Evolutionary conservation across 805 yeast genomes (phyloP).

Genomic region (Kazachstania taianensis): DNA sequence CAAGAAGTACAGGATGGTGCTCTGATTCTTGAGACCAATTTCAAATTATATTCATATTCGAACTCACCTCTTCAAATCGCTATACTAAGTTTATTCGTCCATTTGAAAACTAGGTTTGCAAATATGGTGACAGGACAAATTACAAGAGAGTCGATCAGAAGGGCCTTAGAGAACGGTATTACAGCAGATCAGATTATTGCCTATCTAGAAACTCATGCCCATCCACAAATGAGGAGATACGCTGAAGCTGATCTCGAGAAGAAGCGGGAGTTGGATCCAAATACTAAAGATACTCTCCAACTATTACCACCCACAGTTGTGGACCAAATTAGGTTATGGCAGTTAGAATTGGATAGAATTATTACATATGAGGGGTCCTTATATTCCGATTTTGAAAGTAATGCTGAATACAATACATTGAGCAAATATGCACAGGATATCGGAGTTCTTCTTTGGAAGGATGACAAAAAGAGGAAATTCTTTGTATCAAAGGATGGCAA

Average conservation of each 20-base stretch:
- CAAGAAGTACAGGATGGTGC: constrained; percentile 43
- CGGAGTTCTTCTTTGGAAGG: constrained; percentile 87
- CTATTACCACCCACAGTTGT: constrained; percentile 91
- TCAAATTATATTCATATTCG: constrained; percentile 85
- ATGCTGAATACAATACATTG: constrained; percentile 63
- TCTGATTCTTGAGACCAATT: constrained; percentile 85
- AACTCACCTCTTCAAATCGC: constrained; percentile 93
- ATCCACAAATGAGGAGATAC: constrained; percentile 72
- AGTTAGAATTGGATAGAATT: constrained; percentile 86
- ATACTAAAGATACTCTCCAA: constrained; percentile 43
- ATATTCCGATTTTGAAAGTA: constrained; percentile 74
- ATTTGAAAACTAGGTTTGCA: constrained; percentile 70
- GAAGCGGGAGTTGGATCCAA: constrained; percentile 47
- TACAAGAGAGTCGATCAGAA: constrained; percentile 82
- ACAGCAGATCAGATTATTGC: constrained; percentile 90
- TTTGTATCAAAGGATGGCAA: constrained; percentile 86
- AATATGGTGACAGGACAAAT: constrained; percentile 91
- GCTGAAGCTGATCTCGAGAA: constrained; percentile 63
- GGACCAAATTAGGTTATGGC: constrained; percentile 95
- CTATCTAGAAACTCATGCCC: constrained; percentile 85
- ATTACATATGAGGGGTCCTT: constrained; percentile 78
- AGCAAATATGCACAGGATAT: constrained; percentile 77
- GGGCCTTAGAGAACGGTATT: constrained; percentile 79
- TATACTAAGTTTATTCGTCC: constrained; percentile 78
- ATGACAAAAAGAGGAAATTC: constrained; percentile 55